phyloP scores from a whole-genome alignment of 2,329 filamentous ascomycete genomes.

The Colletotrichum phormii region DNA sequence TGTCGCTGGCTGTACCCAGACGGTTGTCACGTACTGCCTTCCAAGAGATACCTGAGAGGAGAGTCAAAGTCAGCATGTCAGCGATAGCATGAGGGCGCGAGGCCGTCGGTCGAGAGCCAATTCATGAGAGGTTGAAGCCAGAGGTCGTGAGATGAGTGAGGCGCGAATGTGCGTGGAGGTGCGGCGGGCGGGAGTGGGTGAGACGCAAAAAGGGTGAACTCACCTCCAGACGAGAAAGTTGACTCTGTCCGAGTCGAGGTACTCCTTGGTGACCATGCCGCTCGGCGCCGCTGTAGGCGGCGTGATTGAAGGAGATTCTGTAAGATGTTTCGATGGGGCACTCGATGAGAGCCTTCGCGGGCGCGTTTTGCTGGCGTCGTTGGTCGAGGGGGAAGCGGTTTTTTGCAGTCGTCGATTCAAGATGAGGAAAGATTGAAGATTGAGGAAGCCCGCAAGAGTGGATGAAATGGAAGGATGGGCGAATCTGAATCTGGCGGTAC shows the following conservation, averaged over 20 bases:
- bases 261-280: conserved; percentile 66
- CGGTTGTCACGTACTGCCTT: conserved; percentile 66
- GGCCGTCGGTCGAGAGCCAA: not conserved
- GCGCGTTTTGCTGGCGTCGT: conserved; percentile 25
- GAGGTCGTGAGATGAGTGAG: conserved; percentile 22
- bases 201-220: conserved; percentile 50
- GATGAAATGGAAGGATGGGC: conserved; percentile 37
- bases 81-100: conserved; percentile 32
- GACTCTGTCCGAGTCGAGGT: conserved; percentile 74
- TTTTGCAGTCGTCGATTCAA: conserved; percentile 33
- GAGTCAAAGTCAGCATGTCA: conserved; percentile 25
- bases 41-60: conserved; percentile 65
- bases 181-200: conserved; percentile 31
- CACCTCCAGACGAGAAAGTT: conserved; percentile 80
- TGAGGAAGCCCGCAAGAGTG: conserved; percentile 36
- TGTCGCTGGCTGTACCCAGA: conserved; percentile 29
- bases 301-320: conserved; percentile 24
- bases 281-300: conserved; percentile 37
- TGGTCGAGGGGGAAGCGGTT: conserved; percentile 16
- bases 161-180: conserved; percentile 22
- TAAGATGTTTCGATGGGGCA: not conserved
- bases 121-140: not conserved
- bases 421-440: conserved; percentile 38
- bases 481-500: conserved; percentile 38
- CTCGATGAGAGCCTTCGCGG: conserved; percentile 14